These are phyloP conservation scores for Cenchrus fungigraminus DNA, from an alignment of 176 grass and related monocot species.

Conservation along the genomic window DNA sequence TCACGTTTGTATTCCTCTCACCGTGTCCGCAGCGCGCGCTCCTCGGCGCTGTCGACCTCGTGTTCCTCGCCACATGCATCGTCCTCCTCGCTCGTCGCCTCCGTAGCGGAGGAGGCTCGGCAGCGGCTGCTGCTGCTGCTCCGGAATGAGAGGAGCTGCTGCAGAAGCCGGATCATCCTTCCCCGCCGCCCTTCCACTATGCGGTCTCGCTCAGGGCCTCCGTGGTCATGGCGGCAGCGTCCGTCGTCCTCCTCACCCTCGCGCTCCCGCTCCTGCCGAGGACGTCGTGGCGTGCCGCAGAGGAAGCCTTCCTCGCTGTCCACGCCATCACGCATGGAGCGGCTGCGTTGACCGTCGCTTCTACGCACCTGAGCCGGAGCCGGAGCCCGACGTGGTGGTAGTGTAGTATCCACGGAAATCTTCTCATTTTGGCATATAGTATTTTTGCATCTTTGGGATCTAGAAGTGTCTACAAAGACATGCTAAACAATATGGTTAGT, in stretches of 20 bases:
- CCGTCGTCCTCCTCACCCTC: constrained; percentile 30
- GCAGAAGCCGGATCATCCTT: background rate
- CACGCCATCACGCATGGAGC: constrained; percentile 30
- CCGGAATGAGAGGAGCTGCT: constrained; percentile 14
- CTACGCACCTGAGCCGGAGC: background rate
- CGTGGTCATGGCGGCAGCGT: constrained; percentile 12
- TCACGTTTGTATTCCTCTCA: constrained; percentile 39
- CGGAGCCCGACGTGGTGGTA: background rate
- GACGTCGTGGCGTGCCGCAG: background rate
- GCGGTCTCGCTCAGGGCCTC: constrained; percentile 16
- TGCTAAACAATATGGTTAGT: too few relatives aligned
- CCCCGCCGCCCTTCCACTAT: background rate
- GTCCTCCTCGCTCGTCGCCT: background rate
- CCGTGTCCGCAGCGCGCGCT: constrained; percentile 31
- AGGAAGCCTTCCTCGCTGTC: background rate
- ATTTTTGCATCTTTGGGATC: too few relatives aligned
- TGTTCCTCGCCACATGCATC: constrained; percentile 22
- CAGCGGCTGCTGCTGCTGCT: background rate
- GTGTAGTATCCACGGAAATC: constrained; percentile 41
- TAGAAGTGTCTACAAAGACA: too few relatives aligned
- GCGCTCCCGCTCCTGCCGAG: constrained; percentile 14
- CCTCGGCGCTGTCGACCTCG: constrained; percentile 38
- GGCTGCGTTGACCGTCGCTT: constrained; percentile 13
- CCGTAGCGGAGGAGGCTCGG: too few relatives aligned
- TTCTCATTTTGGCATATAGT: too few relatives aligned